Evolutionary conservation across 306 rosid species (phyloP).

Genomic region (Rubus idaeus): DNA sequence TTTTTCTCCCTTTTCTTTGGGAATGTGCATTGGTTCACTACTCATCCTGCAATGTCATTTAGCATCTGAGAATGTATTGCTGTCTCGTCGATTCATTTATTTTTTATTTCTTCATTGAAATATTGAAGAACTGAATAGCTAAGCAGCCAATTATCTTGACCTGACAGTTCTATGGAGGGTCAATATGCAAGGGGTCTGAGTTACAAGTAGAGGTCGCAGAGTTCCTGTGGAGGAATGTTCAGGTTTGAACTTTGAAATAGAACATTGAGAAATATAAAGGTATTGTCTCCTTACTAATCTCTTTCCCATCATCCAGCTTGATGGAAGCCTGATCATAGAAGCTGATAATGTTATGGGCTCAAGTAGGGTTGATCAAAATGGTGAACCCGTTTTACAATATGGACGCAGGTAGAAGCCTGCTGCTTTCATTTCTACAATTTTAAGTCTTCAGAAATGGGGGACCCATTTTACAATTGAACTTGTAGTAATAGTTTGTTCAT

Average conservation of each 20-base stretch:
- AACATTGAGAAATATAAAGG: constrained; percentile 16
- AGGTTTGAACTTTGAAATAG: constrained; percentile 51
- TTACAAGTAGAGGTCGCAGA: constrained; percentile 89
- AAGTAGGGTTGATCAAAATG: constrained; percentile 47
- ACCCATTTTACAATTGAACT: constrained; percentile 15
- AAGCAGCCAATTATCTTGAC: constrained; percentile 22
- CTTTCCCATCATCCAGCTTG: constrained; percentile 52
- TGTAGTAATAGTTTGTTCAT: constrained; percentile 20
- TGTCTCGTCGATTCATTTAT: not conserved
- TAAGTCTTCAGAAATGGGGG: constrained; percentile 18
- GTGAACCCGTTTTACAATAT: constrained; percentile 66
- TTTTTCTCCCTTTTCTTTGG: not conserved
- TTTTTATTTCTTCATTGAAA: not conserved
- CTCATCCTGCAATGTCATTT: not conserved
- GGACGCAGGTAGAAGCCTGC: constrained; percentile 66
- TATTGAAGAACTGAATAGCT: constrained; percentile 3
- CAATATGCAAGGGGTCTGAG: constrained; percentile 79
- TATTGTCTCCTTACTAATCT: constrained; percentile 37
- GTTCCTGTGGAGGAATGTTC: constrained; percentile 86
- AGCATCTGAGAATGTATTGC: not conserved
- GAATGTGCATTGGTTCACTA: not conserved
- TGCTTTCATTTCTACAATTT: constrained; percentile 8
- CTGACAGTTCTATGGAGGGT: constrained; percentile 79
- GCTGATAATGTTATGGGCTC: constrained; percentile 75
- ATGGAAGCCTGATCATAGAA: constrained; percentile 70